A percentile compares a stretch with the other conserved stretches of the same genome.
Conservation (phyloP, 345 rosid genomes). For the Luvunga scandens region DNA sequence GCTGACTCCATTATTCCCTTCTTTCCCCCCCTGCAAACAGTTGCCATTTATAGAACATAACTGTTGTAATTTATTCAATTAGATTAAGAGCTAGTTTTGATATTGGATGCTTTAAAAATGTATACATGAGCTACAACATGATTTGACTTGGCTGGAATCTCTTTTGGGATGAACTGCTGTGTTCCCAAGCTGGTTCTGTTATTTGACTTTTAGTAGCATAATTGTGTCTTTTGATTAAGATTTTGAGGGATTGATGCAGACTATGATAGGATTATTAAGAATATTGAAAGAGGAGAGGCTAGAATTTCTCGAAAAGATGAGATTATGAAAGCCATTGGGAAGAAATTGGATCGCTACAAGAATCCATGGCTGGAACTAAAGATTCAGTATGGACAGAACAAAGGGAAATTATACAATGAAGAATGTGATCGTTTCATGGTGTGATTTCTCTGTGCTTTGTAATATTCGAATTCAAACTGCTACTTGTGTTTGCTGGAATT, state of each 20-base stretch:
- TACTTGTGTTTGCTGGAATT: neutral
- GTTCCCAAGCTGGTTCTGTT: neutral
- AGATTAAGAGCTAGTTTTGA: neutral
- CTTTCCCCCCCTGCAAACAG: neutral
- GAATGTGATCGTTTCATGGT: conserved; percentile 97
- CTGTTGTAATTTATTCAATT: neutral
- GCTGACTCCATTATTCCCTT: neutral
- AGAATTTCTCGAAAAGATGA: conserved; percentile 95
- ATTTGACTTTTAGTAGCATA: neutral
- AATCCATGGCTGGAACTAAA: conserved; percentile 98
- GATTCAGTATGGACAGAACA: conserved; percentile 98
- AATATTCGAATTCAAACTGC: neutral
- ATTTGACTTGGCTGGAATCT: neutral
- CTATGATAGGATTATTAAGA: conserved; percentile 93
- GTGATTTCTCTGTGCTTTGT: neutral
- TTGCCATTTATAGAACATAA: neutral
- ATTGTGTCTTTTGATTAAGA: neutral
- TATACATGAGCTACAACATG: neutral
- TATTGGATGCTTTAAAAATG: neutral
- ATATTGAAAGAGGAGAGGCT: conserved; percentile 95
- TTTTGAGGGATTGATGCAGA: conserved; percentile 36
- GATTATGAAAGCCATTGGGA: conserved; percentile 98
- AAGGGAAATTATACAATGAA: conserved; percentile 95
- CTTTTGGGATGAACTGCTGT: neutral
- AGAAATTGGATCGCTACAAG: conserved; percentile 96